A percentile compares a stretch with the other conserved stretches of the same genome.
These are phyloP conservation scores for Malus sieversii DNA, from an alignment of 306 rosid species.

Conservation along the genomic window DNA sequence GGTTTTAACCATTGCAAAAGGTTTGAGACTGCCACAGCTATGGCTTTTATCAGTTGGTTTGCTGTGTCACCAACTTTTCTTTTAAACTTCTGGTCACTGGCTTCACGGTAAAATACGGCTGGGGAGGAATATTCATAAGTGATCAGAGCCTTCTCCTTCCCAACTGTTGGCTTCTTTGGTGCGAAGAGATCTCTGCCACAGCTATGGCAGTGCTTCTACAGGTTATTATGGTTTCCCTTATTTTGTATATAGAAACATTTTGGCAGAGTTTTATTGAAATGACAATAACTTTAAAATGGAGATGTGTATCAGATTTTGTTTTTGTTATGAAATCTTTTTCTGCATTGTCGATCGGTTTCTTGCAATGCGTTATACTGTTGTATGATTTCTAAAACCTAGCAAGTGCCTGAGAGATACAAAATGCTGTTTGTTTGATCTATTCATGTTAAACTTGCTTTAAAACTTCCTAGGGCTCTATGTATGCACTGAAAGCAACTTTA, in stretches of 20 bases:
- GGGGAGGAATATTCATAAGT: background rate
- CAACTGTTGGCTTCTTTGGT: background rate
- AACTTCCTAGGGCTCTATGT: background rate
- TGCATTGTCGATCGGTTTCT: background rate
- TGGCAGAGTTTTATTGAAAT: background rate
- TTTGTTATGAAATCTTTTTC: background rate
- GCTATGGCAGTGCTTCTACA: background rate
- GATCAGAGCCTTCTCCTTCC: background rate
- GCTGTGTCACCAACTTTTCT: slow-evolving; percentile 37
- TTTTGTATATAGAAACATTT: background rate
- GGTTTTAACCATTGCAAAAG: slow-evolving; percentile 22
- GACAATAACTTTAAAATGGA: background rate
- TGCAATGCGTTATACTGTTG: background rate
- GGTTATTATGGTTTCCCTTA: background rate
- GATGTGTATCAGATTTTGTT: background rate
- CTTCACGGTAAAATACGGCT: slow-evolving; percentile 16
- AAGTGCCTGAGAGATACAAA: too few species aligned
- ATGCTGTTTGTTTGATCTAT: background rate
- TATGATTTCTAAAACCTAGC: too few species aligned
- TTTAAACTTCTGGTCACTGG: slow-evolving; percentile 38
- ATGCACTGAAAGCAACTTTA: background rate
- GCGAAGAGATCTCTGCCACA: too few species aligned
- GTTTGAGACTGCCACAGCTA: slow-evolving; percentile 38
- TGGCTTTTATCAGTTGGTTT: slow-evolving; percentile 44
- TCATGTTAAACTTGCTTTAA: background rate